A percentile compares a stretch with the other conserved stretches of the same genome.
phyloP scores from a whole-genome alignment of 2,329 filamentous ascomycete genomes.

The Arthrobotrys iridis region DNA sequence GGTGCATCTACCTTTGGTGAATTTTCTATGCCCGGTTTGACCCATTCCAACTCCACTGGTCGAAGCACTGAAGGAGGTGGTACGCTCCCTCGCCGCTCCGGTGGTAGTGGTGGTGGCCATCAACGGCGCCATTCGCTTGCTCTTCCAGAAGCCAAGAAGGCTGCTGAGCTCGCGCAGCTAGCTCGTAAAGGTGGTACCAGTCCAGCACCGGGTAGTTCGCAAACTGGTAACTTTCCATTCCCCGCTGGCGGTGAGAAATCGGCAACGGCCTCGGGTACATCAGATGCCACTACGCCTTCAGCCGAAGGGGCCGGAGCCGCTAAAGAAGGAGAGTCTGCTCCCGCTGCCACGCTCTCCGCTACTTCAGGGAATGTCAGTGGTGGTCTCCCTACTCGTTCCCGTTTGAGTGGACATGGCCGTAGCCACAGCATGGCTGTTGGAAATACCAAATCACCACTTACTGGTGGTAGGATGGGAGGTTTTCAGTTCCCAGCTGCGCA shows the following conservation, averaged over 20 bases:
- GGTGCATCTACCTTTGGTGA: constrained; percentile 82
- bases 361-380: constrained; percentile 45
- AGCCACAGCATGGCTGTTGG: constrained; percentile 91
- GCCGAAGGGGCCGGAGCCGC: constrained; percentile 57
- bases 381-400: constrained; percentile 65
- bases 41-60: constrained; percentile 56
- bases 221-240: constrained; percentile 79
- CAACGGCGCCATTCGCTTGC: constrained; percentile 94
- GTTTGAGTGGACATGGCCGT: constrained; percentile 73
- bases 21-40: constrained; percentile 71
- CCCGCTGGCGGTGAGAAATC: constrained; percentile 73
- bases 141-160: constrained; percentile 95
- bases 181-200: constrained; percentile 80
- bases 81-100: constrained; percentile 60
- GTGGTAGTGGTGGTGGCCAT: constrained; percentile 80
- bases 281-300: constrained; percentile 55
- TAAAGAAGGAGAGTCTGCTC: constrained; percentile 42
- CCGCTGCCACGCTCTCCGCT: constrained; percentile 35
- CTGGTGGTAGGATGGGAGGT: constrained; percentile 72
- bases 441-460: constrained; percentile 63
- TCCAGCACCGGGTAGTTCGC: constrained; percentile 67
- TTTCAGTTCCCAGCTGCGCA: constrained; percentile 73
- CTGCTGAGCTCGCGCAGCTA: constrained; percentile 86
- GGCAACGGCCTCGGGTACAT: constrained; percentile 65
- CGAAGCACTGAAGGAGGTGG: constrained; percentile 54